Evolutionary conservation across 441 rosid genomes (phyloP), one percentile per base, ranked within the genome.

Genomic region (Eruca vesicaria): DNA sequence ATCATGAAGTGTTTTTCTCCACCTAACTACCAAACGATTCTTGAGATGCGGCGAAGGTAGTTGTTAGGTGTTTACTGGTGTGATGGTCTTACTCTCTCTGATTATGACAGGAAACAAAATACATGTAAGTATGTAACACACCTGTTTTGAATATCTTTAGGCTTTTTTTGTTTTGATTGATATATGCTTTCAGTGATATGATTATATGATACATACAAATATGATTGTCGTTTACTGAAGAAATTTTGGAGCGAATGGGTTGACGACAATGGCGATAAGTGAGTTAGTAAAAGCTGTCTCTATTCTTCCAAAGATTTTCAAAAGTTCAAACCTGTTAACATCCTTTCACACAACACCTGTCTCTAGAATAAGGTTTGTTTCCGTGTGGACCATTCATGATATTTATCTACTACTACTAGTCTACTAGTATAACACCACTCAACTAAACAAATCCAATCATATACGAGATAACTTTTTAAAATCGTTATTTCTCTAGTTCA

Each of bases 261-360:
- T 68, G 9, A 50, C 23, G 36, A 50, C 57, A 75, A 19, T 66
- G 67, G 50, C 57, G 53, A 36, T 53, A 16, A n/a, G 64, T 19
- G 36, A 45, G 45, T 62, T 19, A 48, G 41, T 11, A 1, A 62
- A n/a, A 52, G 36, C 20, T 60, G 28, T 43, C 43, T 61, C 50
- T 75, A 18, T 69, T 63, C 9, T 23, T 62, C 19, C 28, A 26
- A 18, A 52, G 43, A 33, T 33, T 67, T 9, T 74, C 11, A 16
- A 50, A 35, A 60, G 35, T 66, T 32, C 41, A 55, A 59, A 68
- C 68, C 56, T 35, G 33, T 57, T 60, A 9, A 21, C 10, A 59
- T 48, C 32, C 45, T 52, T 75, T 52, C 74, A 10, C 73, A 68
- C 56, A 61, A 36, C 74, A 75, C 69, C 74, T 75, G 74, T 68